phyloP scores from a whole-genome alignment of 495 filamentous ascomycete species.

The Trichocladium uniseriatum region DNA sequence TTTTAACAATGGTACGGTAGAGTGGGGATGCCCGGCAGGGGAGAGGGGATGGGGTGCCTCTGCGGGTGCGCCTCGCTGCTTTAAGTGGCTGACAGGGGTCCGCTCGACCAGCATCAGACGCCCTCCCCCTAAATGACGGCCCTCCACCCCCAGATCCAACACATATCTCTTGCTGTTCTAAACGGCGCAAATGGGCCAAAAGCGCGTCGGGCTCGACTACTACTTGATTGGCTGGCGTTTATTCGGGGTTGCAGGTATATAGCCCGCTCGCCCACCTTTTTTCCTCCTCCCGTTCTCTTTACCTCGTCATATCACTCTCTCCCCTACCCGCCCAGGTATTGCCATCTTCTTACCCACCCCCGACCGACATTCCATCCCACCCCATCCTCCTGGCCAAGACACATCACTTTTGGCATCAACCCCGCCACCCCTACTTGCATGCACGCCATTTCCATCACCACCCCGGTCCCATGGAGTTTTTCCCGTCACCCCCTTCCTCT shows the following conservation, averaged over 20 bases:
- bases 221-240: background rate
- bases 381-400: background rate
- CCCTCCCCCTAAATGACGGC: background rate
- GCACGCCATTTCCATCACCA: background rate
- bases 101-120: background rate
- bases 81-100: background rate
- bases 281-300: background rate
- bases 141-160: background rate
- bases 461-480: background rate
- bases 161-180: background rate
- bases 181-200: background rate
- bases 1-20: too few relatives aligned
- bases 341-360: background rate
- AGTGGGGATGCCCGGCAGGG: background rate
- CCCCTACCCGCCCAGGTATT: background rate
- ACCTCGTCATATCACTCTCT: background rate
- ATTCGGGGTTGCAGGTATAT: constrained; percentile 1
- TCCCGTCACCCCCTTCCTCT: background rate
- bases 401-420: background rate
- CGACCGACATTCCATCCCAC: background rate
- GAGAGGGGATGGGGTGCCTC: background rate
- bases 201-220: background rate
- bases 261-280: background rate
- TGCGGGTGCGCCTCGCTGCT: background rate
- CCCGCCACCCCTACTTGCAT: background rate